Base-by-base conservation (phyloP, 805 yeast species). In the Cyberlindnera meyerae region DNA sequence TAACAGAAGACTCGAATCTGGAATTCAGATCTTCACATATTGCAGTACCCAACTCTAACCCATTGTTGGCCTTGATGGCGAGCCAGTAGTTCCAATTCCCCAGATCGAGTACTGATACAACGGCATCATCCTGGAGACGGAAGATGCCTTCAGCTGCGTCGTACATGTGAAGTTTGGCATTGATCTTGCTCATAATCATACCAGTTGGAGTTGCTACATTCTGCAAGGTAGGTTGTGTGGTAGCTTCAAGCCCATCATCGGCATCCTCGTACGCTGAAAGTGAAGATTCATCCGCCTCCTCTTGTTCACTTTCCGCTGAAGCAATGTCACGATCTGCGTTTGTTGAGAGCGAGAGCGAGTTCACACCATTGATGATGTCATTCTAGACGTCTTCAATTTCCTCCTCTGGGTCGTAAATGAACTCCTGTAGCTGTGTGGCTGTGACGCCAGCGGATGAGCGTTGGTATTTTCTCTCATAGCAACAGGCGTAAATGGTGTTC, bases 401-500 rank as follows among this genome's bases (percentile, higher is more conserved):
- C 4, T 28, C 14, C 6, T 52, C 53, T 8, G 58, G 53, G 31
- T 66, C 73, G 43, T 61, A 58, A 5, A 72, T 68, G 48, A 85
- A 82, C 48, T 82, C 82, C 25, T 68, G 59, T 33, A 86, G 62
- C 27, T 78, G 79, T 6, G 57, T 59, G 9, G 61, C 60, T 1
- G 70, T 53, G 5, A 71, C 72, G 11, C 64, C 64, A 1, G 58
- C 53, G 7, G 81, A 68, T 5, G 78, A 63, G 44, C 62, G 71
- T 44, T 70, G 75, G 56, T 81, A 84, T 52, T 82, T 84, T 46
- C 78, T 71, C 55, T 87, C 95, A 54, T 74, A 90, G 48, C 79
- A 75, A 51, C 95, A 85, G 39, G 73, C 72, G 51, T 75, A 70
- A 11, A 86, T 66, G 1, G 77, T 66, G 18, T 63, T 55, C 62